phyloP scores from a whole-genome alignment of 805 yeast genomes.

The Metschnikowia lochheadii region DNA sequence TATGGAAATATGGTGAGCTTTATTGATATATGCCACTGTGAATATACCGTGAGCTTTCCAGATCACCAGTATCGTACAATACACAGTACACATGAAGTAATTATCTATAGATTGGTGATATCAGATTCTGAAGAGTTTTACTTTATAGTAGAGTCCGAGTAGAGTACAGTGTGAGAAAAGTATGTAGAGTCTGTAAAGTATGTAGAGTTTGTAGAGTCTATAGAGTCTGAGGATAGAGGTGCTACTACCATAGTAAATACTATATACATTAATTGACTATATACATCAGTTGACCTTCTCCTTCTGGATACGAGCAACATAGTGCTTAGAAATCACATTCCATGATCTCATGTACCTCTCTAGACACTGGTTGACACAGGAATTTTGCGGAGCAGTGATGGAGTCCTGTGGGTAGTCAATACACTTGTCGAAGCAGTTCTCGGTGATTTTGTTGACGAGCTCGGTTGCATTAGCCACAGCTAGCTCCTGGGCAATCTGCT shows the following conservation, averaged over 20 bases:
- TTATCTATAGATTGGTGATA: no score
- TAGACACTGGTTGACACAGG: slow-evolving; percentile 73
- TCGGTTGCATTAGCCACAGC: slow-evolving; percentile 92
- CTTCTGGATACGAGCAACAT: slow-evolving; percentile 66
- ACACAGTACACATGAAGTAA: no score
- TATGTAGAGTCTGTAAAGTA: no score
- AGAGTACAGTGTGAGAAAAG: no score
- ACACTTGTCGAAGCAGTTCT: slow-evolving; percentile 83
- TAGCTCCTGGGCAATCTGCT: slow-evolving; percentile 72
- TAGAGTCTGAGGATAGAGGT: no score
- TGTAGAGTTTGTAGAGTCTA: no score
- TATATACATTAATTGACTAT: slow-evolving; percentile 2
- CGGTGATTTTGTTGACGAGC: slow-evolving; percentile 77
- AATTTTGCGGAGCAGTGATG: slow-evolving; percentile 49
- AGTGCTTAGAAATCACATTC: slow-evolving; percentile 77
- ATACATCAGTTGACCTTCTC: slow-evolving; percentile 11
- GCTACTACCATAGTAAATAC: not conserved
- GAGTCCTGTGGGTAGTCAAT: slow-evolving; percentile 54
- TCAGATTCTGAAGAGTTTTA: no score
- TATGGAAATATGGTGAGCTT: no score
- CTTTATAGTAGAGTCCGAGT: no score
- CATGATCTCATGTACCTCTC: slow-evolving; percentile 88
- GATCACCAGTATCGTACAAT: no score
- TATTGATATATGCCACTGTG: no score
- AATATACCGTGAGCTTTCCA: no score